Base-by-base conservation (phyloP, 805 yeast genomes). In the Blastobotrys mokoenaii region DNA sequence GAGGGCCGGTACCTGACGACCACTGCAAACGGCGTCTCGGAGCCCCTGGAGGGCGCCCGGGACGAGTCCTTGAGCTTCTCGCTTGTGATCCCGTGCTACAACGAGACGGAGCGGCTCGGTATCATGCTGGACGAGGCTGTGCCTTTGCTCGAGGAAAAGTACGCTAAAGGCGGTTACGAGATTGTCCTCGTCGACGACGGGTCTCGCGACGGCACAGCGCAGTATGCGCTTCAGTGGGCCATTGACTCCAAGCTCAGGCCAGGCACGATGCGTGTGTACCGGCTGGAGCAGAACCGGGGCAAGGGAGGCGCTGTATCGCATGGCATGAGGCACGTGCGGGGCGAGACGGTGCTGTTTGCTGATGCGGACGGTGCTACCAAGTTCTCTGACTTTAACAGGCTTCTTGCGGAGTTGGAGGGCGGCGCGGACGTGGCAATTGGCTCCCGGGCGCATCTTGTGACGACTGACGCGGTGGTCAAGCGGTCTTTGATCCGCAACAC, bases 361-460 rank as follows among this genome's bases (percentile, higher is more conserved):
- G 98, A 93, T 65, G 98, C 97, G 1, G 98, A 93, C 65, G 97
- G 97, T 30, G 97, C 98, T 3, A 82, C 95, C 20, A 72, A 74
- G 53, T 93, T 93, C 60, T 57, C 75, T 20, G 96, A 89, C 62
- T 69, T 84, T 20, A 58, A 59, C 1, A 75, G 72, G 46, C 68
- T 89, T 47, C 59, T 57, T 2, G 64, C 68, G 10, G 68, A 83
- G 25, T 52, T 38, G 15, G 17, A 41, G 1, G 49, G 37, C 2
- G 53, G 40, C 14, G 18, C 41, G 1, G 49, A 38, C 3, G 69
- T 90, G 15, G 88, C 93, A 1, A 76, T 90, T 42, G 98, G 98
- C 2, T 85, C 96, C 17, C 76, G 98, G 44, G 97, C 97, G 1
- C 97, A 93, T 60, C 86, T 93, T 94, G 96, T 89, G 17, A 78